These are phyloP conservation scores for Penicillium sp. DNA, from an alignment of 2,329 filamentous ascomycete genomes.

Conservation along the genomic window DNA sequence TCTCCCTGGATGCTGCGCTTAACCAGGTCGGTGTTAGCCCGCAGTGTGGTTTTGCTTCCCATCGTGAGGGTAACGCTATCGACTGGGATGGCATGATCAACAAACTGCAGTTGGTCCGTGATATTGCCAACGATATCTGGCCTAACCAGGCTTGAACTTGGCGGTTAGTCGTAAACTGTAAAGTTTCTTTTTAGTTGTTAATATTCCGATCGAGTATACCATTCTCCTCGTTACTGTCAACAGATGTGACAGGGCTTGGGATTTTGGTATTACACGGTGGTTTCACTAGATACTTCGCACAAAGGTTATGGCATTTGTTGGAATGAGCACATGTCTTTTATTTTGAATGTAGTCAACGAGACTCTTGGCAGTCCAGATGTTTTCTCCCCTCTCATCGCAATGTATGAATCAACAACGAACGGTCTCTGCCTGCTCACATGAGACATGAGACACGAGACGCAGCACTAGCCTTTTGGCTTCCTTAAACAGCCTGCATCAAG, in stretches of 20 bases:
- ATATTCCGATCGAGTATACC: conserved; percentile 2
- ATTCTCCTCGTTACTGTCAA: conserved; percentile 9
- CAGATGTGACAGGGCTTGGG: background rate
- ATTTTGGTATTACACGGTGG: conserved; percentile 5
- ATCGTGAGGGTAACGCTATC: conserved; percentile 63
- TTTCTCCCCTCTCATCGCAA: background rate
- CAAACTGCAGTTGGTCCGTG: conserved; percentile 62
- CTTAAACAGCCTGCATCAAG: conserved; percentile 16
- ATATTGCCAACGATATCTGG: conserved; percentile 68
- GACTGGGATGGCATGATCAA: conserved; percentile 61
- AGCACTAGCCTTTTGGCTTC: background rate
- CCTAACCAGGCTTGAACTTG: conserved; percentile 41
- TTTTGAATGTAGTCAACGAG: conserved; percentile 13
- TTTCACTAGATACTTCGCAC: conserved; percentile 3
- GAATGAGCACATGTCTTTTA: conserved; percentile 16
- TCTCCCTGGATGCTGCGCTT: conserved; percentile 58
- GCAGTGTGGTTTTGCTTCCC: conserved; percentile 66
- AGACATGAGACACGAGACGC: too few relatives aligned
- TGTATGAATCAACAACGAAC: background rate
- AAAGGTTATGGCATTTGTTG: conserved; percentile 14
- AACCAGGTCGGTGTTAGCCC: conserved; percentile 60
- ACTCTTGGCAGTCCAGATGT: background rate
- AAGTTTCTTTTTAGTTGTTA: background rate
- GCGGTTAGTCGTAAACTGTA: background rate
- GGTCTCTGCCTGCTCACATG: background rate